These are phyloP conservation scores for Nyctanthes arbortristis DNA, from an alignment of 257 asterid species.

Conservation along the genomic window DNA sequence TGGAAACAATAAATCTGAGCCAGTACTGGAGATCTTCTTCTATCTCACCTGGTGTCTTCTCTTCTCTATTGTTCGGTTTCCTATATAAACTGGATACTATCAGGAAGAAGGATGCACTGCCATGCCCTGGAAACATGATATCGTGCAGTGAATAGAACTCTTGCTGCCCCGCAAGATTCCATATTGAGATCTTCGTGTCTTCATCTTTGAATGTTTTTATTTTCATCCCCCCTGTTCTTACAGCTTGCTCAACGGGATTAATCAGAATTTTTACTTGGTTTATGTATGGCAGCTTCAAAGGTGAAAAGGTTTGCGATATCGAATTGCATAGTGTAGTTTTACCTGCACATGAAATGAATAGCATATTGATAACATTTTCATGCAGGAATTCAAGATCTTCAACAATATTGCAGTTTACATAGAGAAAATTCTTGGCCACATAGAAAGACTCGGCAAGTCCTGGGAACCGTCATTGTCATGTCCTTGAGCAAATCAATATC, in stretches of 20 bases:
- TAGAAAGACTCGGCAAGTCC: conserved; percentile 62
- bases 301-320: conserved; percentile 54
- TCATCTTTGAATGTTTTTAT: conserved; percentile 63
- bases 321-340: conserved; percentile 66
- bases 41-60: conserved; percentile 46
- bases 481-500: conserved; percentile 64
- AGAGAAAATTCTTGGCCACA: conserved; percentile 79
- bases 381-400: background rate
- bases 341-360: conserved; percentile 40
- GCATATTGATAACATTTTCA: background rate
- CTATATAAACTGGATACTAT: conserved; percentile 61
- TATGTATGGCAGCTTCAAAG: conserved; percentile 53
- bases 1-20: conserved; percentile 76
- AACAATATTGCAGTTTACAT: conserved; percentile 3
- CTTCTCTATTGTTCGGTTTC: conserved; percentile 63
- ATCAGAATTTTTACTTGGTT: conserved; percentile 71
- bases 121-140: conserved; percentile 82
- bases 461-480: conserved; percentile 66
- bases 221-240: conserved; percentile 56
- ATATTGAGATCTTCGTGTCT: conserved; percentile 65
- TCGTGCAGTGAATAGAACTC: conserved; percentile 67
- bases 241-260: conserved; percentile 77
- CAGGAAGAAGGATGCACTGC: conserved; percentile 68
- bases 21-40: conserved; percentile 83
- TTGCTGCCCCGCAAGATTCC: conserved; percentile 85